These are phyloP conservation scores for Lactuca sativa DNA, from an alignment of 129 eudicot species.

Conservation along the genomic window DNA sequence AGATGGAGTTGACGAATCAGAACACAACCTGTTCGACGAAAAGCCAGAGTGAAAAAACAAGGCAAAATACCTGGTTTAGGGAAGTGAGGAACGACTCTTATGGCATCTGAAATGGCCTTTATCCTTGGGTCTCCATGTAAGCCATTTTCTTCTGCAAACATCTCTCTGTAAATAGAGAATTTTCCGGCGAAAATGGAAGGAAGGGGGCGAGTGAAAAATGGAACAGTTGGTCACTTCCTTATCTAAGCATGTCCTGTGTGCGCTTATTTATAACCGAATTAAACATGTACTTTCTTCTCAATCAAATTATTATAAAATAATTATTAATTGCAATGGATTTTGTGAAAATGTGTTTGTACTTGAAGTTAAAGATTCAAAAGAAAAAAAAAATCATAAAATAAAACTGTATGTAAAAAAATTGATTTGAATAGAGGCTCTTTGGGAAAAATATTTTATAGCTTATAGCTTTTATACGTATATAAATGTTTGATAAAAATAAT, in stretches of 20 bases:
- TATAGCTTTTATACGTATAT: too few relatives aligned
- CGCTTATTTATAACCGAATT: conserved; percentile 34
- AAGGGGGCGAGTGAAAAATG: conserved; percentile 7
- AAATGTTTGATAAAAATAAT: too few relatives aligned
- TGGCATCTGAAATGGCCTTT: conserved; percentile 75
- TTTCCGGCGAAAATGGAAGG: conserved; percentile 18
- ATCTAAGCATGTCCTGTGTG: conserved; percentile 13
- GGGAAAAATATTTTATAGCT: too few relatives aligned
- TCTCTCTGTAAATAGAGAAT: conserved; percentile 4
- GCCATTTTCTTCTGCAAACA: conserved; percentile 90
- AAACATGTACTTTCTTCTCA: conserved; percentile 14
- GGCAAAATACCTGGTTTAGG: conserved; percentile 62
- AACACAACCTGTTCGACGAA: conserved; percentile 40
- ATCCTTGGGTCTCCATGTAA: conserved; percentile 74
- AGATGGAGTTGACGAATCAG: background rate
- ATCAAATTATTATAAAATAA: conserved; percentile 5
- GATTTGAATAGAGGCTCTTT: too few relatives aligned
- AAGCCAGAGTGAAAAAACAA: conserved; percentile 11
- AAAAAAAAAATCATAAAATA: too few relatives aligned
- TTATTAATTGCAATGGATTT: background rate
- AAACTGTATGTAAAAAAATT: too few relatives aligned
- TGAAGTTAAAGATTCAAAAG: too few relatives aligned
- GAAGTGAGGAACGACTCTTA: conserved; percentile 80
- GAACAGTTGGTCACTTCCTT: background rate
- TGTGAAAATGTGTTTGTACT: background rate